Evolutionary conservation across 83 land plant genomes (phyloP).

Genomic region (Picea abies): DNA sequence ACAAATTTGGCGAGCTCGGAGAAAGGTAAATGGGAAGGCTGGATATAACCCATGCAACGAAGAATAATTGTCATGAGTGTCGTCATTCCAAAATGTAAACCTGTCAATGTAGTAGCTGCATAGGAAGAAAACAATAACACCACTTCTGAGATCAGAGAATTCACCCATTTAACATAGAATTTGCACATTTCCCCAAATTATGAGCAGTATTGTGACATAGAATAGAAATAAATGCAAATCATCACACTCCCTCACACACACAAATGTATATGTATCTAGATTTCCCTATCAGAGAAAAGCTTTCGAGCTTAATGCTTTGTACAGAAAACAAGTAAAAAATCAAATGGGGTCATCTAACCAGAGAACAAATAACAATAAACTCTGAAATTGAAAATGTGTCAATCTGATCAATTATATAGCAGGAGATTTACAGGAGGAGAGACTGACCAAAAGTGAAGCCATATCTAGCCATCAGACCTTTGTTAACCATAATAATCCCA

Average conservation of each 20-base stretch:
- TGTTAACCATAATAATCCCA: constrained; percentile 73
- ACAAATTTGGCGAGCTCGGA: constrained; percentile 62
- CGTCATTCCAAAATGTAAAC: constrained; percentile 74
- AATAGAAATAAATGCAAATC: too few relatives aligned
- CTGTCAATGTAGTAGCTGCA: constrained; percentile 78
- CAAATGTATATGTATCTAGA: neutral
- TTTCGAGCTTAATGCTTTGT: neutral
- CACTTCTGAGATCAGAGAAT: neutral
- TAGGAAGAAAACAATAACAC: neutral
- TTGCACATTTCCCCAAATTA: neutral
- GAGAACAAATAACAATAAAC: neutral
- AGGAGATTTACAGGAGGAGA: neutral
- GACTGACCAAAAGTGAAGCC: constrained; percentile 65
- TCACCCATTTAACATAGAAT: neutral
- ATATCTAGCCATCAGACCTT: constrained; percentile 58
- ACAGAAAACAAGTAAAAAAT: neutral
- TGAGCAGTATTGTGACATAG: too few relatives aligned
- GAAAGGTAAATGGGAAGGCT: constrained; percentile 57
- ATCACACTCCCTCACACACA: neutral
- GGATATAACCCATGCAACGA: constrained; percentile 60
- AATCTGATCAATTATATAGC: neutral
- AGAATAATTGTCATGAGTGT: constrained; percentile 61
- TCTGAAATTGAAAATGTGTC: neutral
- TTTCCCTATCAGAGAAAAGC: neutral
- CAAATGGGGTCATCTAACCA: neutral